These are phyloP conservation scores for Coprinellus micaceus DNA, from an alignment of 768 basidiomycete genomes.

Conservation along the genomic window DNA sequence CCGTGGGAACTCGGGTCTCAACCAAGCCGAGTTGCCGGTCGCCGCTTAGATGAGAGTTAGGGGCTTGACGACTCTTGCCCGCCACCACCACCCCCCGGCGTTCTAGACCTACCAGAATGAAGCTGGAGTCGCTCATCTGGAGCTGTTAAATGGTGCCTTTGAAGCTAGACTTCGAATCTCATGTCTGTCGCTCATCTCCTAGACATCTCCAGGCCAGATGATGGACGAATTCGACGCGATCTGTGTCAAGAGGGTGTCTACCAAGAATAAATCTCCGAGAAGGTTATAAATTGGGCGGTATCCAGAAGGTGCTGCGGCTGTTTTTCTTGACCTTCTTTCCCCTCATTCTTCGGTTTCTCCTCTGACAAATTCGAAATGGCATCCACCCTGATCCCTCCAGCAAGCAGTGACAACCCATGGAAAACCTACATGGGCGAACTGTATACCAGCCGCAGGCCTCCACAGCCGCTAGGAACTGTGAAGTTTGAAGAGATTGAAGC, in stretches of 20 bases:
- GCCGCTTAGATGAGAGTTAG: too few relatives aligned
- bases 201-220: neutral
- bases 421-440: slow-evolving; percentile 36
- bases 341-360: neutral
- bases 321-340: neutral
- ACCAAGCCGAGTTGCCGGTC: too few relatives aligned
- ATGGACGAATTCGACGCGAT: neutral
- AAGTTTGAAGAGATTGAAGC: slow-evolving; percentile 58
- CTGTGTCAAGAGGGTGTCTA: neutral
- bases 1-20: too few relatives aligned
- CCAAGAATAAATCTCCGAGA: neutral
- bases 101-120: too few relatives aligned
- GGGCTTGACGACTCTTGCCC: too few relatives aligned
- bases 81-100: too few relatives aligned
- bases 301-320: too few relatives aligned
- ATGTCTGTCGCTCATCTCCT: slow-evolving; percentile 1
- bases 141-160: too few relatives aligned
- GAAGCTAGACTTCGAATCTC: neutral
- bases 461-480: slow-evolving; percentile 57
- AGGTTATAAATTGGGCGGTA: too few relatives aligned
- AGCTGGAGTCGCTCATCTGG: too few relatives aligned
- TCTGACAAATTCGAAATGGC: neutral
- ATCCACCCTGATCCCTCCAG: slow-evolving; percentile 1
- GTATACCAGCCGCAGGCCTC: slow-evolving; percentile 36
- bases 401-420: slow-evolving; percentile 27